phyloP scores from a whole-genome alignment of 2,329 filamentous ascomycete species.

The Exophiala spinifera region DNA sequence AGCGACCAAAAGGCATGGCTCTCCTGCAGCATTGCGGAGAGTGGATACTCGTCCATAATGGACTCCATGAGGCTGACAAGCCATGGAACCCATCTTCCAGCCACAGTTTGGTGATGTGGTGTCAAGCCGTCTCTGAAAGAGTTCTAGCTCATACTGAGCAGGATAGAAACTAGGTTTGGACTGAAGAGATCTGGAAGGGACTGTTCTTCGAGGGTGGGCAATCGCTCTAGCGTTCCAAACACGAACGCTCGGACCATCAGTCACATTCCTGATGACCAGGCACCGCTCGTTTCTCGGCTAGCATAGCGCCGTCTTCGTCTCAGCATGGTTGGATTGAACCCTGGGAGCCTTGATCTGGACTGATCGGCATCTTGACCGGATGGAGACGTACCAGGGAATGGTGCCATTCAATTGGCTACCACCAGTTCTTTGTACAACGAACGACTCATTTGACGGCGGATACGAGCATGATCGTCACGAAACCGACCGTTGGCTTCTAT shows the following conservation, averaged over 20 bases:
- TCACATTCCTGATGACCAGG: conserved; percentile 17
- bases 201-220: neutral
- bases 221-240: conserved; percentile 7
- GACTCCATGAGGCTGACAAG: neutral
- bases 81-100: neutral
- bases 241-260: conserved; percentile 17
- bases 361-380: conserved; percentile 18
- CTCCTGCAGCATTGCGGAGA: conserved; percentile 1
- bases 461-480: conserved; percentile 23
- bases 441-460: conserved; percentile 23
- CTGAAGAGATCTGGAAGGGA: neutral
- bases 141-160: neutral
- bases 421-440: conserved; percentile 20
- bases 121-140: too few species aligned
- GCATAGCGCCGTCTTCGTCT: neutral
- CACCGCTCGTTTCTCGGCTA: neutral
- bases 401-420: conserved; percentile 18
- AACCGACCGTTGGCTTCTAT: conserved; percentile 18
- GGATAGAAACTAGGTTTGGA: neutral
- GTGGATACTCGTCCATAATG: neutral
- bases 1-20: neutral
- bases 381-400: conserved; percentile 8
- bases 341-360: conserved; percentile 11
- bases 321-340: neutral
- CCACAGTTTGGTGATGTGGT: neutral